Conservation (phyloP, 2,329 filamentous ascomycete genomes). For the Aphanocladium album region DNA sequence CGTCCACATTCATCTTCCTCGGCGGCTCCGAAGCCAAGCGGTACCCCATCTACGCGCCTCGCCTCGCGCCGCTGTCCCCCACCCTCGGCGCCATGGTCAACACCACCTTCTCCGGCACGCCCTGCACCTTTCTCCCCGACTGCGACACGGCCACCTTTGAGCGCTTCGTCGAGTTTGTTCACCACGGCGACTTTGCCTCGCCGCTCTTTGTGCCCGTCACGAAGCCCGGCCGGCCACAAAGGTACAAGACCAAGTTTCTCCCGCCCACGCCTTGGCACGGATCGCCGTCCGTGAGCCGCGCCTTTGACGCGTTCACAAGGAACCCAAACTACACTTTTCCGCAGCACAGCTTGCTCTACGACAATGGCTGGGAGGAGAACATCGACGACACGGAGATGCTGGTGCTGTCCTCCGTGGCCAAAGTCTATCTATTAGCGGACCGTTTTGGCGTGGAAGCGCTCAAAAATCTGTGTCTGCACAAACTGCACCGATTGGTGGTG, state of each 20-base stretch:
- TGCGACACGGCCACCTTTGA: conserved; percentile 9
- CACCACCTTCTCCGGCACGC: neutral
- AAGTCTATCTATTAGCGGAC: neutral
- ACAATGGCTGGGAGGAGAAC: neutral
- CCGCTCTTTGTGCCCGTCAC: neutral
- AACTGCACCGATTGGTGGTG: neutral
- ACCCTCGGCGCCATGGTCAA: neutral
- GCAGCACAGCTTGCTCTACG: neutral
- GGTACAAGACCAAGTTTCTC: neutral
- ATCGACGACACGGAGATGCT: neutral
- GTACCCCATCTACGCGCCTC: neutral
- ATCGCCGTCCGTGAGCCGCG: neutral
- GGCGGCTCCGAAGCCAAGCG: neutral
- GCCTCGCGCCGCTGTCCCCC: neutral
- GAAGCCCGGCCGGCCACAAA: neutral
- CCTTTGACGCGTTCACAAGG: neutral
- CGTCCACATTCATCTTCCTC: neutral
- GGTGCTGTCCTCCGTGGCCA: neutral
- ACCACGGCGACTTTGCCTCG: conserved; percentile 13
- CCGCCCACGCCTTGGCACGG: neutral
- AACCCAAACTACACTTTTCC: neutral
- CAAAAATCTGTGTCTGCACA: neutral
- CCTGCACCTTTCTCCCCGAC: conserved; percentile 6
- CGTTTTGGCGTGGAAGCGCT: neutral
- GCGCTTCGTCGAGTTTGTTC: conserved; percentile 15